Evolutionary conservation across 441 rosid genomes (phyloP).

Genomic region (Populus hybrid): DNA sequence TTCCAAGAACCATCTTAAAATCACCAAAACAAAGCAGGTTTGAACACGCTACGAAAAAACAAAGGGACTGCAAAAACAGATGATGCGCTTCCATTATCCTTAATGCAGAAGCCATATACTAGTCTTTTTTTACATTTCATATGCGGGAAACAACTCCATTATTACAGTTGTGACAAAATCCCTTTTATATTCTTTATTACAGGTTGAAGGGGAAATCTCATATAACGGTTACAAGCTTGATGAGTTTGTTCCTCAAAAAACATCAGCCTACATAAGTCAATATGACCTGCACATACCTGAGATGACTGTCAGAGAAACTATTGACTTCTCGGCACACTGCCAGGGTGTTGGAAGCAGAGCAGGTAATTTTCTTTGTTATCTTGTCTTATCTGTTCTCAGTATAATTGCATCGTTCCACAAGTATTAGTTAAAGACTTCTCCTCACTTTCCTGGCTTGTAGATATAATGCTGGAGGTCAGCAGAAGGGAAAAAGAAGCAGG

Average conservation of each 20-base stretch:
- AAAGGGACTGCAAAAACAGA: background rate
- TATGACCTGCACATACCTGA: constrained; percentile 63
- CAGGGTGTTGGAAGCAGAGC: constrained; percentile 55
- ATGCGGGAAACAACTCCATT: too few relatives aligned
- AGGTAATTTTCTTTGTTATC: constrained; percentile 18
- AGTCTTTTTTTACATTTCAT: too few relatives aligned
- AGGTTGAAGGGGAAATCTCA: constrained; percentile 45
- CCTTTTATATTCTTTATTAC: background rate
- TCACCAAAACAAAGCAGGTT: background rate
- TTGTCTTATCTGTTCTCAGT: background rate
- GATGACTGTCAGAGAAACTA: constrained; percentile 58
- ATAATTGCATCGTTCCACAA: background rate
- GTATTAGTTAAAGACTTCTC: background rate
- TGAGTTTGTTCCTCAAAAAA: constrained; percentile 54
- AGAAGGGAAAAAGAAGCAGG: constrained; percentile 49
- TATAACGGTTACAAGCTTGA: constrained; percentile 51
- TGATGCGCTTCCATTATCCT: too few relatives aligned
- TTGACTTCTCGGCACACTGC: constrained; percentile 49
- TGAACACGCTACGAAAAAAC: background rate
- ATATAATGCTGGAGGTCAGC: constrained; percentile 42
- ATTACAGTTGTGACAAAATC: too few relatives aligned
- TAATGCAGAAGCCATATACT: too few relatives aligned
- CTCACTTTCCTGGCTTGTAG: constrained; percentile 21
- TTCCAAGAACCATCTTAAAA: background rate
- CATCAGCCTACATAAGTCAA: constrained; percentile 65